phyloP scores from a whole-genome alignment of 2,329 filamentous ascomycete genomes.

The Lasiodiplodia citricola region DNA sequence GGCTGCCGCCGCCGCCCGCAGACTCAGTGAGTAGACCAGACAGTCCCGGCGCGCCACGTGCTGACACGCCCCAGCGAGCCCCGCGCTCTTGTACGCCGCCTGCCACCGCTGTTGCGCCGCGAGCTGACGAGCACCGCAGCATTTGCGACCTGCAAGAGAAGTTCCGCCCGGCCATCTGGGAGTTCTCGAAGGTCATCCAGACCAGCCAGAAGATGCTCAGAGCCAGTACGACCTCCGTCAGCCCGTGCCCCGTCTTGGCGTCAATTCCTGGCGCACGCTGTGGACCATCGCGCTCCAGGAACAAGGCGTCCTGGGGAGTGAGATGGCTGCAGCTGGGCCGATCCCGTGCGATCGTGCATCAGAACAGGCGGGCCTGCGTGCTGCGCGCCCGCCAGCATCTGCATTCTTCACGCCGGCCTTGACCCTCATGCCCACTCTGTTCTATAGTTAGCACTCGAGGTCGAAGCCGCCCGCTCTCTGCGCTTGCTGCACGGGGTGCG shows the following conservation, averaged over 20 bases:
- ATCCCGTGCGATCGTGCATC: constrained; percentile 4
- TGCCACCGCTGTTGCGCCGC: neutral
- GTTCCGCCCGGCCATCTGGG: constrained; percentile 81
- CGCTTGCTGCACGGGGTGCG: constrained; percentile 3
- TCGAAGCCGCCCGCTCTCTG: neutral
- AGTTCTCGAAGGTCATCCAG: constrained; percentile 75
- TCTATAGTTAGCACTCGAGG: constrained; percentile 15
- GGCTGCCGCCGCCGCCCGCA: constrained; percentile 23
- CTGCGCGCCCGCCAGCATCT: neutral
- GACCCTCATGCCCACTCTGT: neutral
- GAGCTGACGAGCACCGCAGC: constrained; percentile 52
- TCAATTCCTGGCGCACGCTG: neutral
- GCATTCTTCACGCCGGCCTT: constrained; percentile 4
- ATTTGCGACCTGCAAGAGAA: constrained; percentile 96
- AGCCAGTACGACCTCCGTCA: constrained; percentile 46
- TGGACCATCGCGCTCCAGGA: constrained; percentile 8
- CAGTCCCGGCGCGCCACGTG: constrained; percentile 5
- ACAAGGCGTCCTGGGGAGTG: constrained; percentile 7
- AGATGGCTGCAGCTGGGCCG: constrained; percentile 14
- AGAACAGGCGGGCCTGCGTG: neutral
- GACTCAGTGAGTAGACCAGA: constrained; percentile 12
- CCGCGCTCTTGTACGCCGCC: constrained; percentile 46
- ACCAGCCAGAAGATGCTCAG: constrained; percentile 59
- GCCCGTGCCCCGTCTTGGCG: constrained; percentile 18
- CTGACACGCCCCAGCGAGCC: constrained; percentile 37